phyloP scores from a whole-genome alignment of 768 basidiomycete genomes.

The Crepidotus variabilis region DNA sequence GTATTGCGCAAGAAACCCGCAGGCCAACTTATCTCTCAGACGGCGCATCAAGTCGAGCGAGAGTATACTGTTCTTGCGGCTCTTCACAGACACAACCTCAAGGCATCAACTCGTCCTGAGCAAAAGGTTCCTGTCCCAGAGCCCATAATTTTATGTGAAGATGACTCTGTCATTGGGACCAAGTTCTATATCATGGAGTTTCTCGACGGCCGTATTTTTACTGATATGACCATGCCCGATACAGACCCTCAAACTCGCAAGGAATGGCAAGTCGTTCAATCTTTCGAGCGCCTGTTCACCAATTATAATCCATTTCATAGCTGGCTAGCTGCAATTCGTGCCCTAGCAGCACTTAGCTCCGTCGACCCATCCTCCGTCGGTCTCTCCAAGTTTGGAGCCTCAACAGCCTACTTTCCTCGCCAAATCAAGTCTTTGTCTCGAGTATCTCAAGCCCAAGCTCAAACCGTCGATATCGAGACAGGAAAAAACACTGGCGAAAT shows the following conservation, averaged over 20 bases:
- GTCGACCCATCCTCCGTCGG: conserved; percentile 65
- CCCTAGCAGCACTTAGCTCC: conserved; percentile 64
- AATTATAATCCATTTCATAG: conserved; percentile 31
- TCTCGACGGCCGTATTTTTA: conserved; percentile 90
- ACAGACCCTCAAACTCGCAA: conserved; percentile 56
- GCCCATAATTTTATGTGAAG: conserved; percentile 81
- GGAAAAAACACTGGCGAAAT: conserved; percentile 61
- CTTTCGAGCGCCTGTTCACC: neutral
- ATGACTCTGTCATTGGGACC: conserved; percentile 74
- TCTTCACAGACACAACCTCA: conserved; percentile 69
- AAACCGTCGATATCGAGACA: conserved; percentile 62
- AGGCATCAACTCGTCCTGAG: conserved; percentile 42
- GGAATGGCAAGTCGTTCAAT: conserved; percentile 57
- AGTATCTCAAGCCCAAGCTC: conserved; percentile 77
- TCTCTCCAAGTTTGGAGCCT: conserved; percentile 66
- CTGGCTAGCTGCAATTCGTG: conserved; percentile 73
- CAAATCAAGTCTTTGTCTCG: conserved; percentile 88
- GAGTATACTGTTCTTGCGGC: conserved; percentile 83
- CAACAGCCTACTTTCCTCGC: conserved; percentile 84
- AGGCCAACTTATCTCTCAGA: conserved; percentile 81
- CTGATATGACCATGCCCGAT: conserved; percentile 75
- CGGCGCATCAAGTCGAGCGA: conserved; percentile 93
- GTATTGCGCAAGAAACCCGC: conserved; percentile 94
- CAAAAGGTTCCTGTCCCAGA: conserved; percentile 79
- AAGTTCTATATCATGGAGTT: conserved; percentile 98